phyloP scores from a whole-genome alignment of 805 yeast genomes.

The Candida montana region DNA sequence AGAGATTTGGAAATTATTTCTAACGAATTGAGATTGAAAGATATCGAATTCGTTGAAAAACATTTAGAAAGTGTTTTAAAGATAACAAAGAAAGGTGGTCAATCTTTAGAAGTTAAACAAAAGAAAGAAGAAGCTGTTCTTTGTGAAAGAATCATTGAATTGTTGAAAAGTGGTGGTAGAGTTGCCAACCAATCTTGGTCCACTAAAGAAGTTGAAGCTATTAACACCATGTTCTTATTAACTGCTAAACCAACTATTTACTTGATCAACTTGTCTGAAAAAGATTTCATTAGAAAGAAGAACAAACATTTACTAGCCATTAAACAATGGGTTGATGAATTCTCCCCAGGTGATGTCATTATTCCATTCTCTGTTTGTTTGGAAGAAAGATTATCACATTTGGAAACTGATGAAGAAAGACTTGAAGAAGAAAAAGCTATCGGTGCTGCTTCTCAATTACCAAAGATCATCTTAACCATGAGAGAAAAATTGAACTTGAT shows the following conservation, averaged over 20 bases:
- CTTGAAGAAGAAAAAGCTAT: slow-evolving; percentile 68
- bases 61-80: slow-evolving; percentile 73
- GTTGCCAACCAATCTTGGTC: slow-evolving; percentile 86
- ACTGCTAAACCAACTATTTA: slow-evolving; percentile 96
- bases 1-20: slow-evolving; percentile 90
- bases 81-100: slow-evolving; percentile 83
- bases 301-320: slow-evolving; percentile 80
- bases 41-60: slow-evolving; percentile 89
- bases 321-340: slow-evolving; percentile 83
- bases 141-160: slow-evolving; percentile 65
- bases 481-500: slow-evolving; percentile 80
- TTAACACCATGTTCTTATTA: slow-evolving; percentile 79
- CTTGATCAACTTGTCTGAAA: slow-evolving; percentile 84
- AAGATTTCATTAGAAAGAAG: slow-evolving; percentile 80
- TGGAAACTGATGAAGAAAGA: slow-evolving; percentile 82
- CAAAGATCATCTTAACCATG: slow-evolving; percentile 82
- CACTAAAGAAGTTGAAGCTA: slow-evolving; percentile 82
- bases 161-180: slow-evolving; percentile 81
- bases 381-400: slow-evolving; percentile 85
- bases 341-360: slow-evolving; percentile 85
- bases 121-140: slow-evolving; percentile 80
- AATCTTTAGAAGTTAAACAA: slow-evolving; percentile 80
- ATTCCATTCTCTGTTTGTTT: slow-evolving; percentile 90
- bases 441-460: slow-evolving; percentile 76
- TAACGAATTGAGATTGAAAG: slow-evolving; percentile 91